phyloP scores from a whole-genome alignment of 148 eudicot species.

The Polygonum maritimum region DNA sequence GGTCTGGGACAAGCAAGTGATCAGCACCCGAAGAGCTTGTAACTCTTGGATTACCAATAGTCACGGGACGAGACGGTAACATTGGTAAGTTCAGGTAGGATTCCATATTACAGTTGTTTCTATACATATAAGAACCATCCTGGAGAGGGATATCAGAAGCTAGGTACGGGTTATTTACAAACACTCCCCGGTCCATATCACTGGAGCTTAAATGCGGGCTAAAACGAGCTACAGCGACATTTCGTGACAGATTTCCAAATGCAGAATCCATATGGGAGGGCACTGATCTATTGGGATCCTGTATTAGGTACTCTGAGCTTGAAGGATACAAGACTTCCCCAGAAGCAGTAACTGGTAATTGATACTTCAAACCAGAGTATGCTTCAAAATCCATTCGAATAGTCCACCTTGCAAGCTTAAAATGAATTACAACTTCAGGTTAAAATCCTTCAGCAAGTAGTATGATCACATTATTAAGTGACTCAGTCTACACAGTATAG shows the following conservation, averaged over 20 bases:
- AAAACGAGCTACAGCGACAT: background rate
- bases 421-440: background rate
- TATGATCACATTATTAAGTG: background rate
- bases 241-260: slow-evolving; percentile 7
- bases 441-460: background rate
- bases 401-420: background rate
- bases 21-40: slow-evolving; percentile 13
- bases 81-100: slow-evolving; percentile 16
- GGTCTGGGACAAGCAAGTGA: slow-evolving; percentile 16
- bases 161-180: slow-evolving; percentile 15
- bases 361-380: slow-evolving; percentile 12
- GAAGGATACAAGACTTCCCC: slow-evolving; percentile 9
- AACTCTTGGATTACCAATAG: slow-evolving; percentile 17
- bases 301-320: slow-evolving; percentile 10
- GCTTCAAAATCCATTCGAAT: slow-evolving; percentile 16
- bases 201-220: slow-evolving; percentile 10
- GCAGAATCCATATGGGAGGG: slow-evolving; percentile 11
- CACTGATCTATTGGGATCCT: slow-evolving; percentile 8
- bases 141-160: slow-evolving; percentile 19
- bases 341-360: slow-evolving; percentile 9
- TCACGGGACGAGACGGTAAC: slow-evolving; percentile 16
- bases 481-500: background rate
- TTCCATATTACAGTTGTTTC: slow-evolving; percentile 12
- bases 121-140: slow-evolving; percentile 16
- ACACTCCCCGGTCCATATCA: slow-evolving; percentile 9